These are phyloP conservation scores for Mycena olivaceomarginata DNA, from an alignment of 768 basidiomycete species.

Conservation along the genomic window DNA sequence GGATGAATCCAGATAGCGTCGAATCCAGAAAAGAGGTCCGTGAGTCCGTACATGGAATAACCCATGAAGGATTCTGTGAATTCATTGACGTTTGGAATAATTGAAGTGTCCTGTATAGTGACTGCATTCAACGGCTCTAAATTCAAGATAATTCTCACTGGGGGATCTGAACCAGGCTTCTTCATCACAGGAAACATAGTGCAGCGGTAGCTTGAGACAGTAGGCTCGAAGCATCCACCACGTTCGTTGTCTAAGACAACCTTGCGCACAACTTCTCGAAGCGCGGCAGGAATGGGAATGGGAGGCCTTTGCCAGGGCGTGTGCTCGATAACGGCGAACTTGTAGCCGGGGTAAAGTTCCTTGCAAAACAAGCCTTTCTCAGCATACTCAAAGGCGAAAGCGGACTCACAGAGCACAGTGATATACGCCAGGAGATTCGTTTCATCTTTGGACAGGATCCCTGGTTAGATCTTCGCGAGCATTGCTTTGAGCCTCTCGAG, in stretches of 20 bases:
- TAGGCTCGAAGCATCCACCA: slow-evolving; percentile 49
- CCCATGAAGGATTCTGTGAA: slow-evolving; percentile 51
- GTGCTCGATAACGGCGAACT: slow-evolving; percentile 49
- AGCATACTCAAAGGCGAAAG: slow-evolving; percentile 47
- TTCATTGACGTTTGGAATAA: slow-evolving; percentile 50
- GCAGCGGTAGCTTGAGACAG: slow-evolving; percentile 47
- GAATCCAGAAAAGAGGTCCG: slow-evolving; percentile 57
- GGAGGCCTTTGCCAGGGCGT: slow-evolving; percentile 48
- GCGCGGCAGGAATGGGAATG: slow-evolving; percentile 46
- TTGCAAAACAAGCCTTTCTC: slow-evolving; percentile 49
- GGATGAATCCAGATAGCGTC: slow-evolving; percentile 44
- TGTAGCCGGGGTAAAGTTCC: slow-evolving; percentile 50
- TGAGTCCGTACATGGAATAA: slow-evolving; percentile 46
- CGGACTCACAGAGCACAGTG: slow-evolving; percentile 33
- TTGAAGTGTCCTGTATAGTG: slow-evolving; percentile 49
- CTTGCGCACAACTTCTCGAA: slow-evolving; percentile 44
- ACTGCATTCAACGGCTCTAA: slow-evolving; percentile 58
- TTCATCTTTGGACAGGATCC: slow-evolving; percentile 31
- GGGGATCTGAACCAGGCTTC: slow-evolving; percentile 46
- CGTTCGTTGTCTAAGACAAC: slow-evolving; percentile 46
- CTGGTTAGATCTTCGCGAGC: slow-evolving; percentile 39
- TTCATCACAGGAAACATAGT: slow-evolving; percentile 51
- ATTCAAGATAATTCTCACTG: slow-evolving; percentile 54
- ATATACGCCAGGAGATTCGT: slow-evolving; percentile 43
- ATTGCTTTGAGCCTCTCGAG: slow-evolving; percentile 39